Evolutionary conservation across 176 grass and related monocot genomes (phyloP).

Genomic region (Oryza meyeriana): DNA sequence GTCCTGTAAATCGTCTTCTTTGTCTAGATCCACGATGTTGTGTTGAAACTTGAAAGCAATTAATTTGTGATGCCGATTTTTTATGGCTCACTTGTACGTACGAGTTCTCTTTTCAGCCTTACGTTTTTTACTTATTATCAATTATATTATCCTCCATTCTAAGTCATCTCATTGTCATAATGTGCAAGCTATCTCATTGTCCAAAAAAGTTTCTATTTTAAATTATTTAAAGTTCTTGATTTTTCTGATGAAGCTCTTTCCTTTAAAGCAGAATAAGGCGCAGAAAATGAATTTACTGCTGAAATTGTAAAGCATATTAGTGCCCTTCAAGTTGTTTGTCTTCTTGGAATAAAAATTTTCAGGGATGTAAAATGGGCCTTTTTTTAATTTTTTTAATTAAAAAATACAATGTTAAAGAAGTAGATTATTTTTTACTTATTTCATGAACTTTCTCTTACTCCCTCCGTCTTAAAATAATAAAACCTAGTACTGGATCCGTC

Average conservation of each 20-base stretch:
- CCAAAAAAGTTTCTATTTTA: neutral
- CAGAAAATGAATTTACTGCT: too few relatives aligned
- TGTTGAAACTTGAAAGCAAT: neutral
- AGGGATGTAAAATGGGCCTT: too few relatives aligned
- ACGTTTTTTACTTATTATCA: neutral
- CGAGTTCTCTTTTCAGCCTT: too few relatives aligned
- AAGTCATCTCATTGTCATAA: neutral
- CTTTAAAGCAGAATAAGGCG: too few relatives aligned
- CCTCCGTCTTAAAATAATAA: too few relatives aligned
- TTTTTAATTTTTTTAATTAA: too few relatives aligned
- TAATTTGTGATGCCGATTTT: slow-evolving; percentile 33
- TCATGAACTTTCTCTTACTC: too few relatives aligned
- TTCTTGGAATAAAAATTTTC: neutral
- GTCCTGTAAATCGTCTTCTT: slow-evolving; percentile 24
- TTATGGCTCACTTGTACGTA: slow-evolving; percentile 9
- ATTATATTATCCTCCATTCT: neutral
- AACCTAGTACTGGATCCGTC: too few relatives aligned
- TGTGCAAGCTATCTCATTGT: neutral
- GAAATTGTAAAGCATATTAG: too few relatives aligned
- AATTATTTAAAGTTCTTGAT: neutral
- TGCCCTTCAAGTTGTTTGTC: too few relatives aligned
- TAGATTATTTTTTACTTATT: too few relatives aligned
- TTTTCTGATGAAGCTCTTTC: neutral
- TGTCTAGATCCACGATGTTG: slow-evolving; percentile 16
- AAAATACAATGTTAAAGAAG: too few relatives aligned